These are phyloP conservation scores for Lathyrus tuberosus DNA, from an alignment of 306 rosid species.

Conservation along the genomic window DNA sequence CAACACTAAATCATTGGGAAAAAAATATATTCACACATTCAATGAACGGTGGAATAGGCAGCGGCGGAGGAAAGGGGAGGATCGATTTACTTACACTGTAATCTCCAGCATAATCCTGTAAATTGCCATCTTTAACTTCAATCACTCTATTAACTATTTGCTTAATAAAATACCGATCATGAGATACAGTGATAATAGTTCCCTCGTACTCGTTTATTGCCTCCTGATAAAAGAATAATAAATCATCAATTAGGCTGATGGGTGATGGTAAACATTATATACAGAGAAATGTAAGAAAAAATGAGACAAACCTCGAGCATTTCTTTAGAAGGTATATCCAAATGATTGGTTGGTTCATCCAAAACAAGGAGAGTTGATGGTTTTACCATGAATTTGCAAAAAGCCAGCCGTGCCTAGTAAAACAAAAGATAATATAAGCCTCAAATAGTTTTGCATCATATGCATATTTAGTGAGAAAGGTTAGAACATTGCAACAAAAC, in stretches of 20 bases:
- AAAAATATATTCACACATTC: not conserved
- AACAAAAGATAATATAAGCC: constrained; percentile 36
- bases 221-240: constrained; percentile 62
- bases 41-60: constrained; percentile 12
- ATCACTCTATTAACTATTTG: constrained; percentile 95
- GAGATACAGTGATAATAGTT: constrained; percentile 92
- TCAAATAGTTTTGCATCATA: constrained; percentile 31
- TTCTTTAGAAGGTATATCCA: constrained; percentile 98
- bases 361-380: constrained; percentile 86
- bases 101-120: constrained; percentile 92
- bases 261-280: constrained; percentile 20
- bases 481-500: not conserved
- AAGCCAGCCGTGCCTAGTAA: constrained; percentile 90
- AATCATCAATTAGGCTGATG: constrained; percentile 26
- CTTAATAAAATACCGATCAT: constrained; percentile 89
- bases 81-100: constrained; percentile 69
- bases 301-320: constrained; percentile 83
- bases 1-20: not conserved
- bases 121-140: constrained; percentile 69
- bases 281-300: constrained; percentile 28
- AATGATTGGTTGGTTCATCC: constrained; percentile 98
- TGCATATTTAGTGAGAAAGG: constrained; percentile 22
- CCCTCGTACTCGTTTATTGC: constrained; percentile 85
- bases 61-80: not conserved
- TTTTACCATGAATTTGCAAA: constrained; percentile 96